Evolutionary conservation across 345 rosid species (phyloP).

Genomic region (Salix purpurea): DNA sequence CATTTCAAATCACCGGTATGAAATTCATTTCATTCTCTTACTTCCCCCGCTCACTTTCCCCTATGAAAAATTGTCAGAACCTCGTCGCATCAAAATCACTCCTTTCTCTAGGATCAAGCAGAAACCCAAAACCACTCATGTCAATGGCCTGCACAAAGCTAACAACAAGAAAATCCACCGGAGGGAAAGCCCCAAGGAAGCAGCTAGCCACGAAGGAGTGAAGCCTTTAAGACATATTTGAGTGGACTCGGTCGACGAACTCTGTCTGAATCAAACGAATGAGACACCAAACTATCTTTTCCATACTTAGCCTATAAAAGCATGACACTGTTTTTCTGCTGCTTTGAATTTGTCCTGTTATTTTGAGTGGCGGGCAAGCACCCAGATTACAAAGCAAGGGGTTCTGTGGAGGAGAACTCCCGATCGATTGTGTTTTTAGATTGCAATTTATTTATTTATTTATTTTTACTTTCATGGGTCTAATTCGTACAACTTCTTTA

Average conservation of each 20-base stretch:
- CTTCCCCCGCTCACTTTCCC: background rate
- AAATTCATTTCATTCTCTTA: background rate
- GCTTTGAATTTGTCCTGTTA: too few species aligned
- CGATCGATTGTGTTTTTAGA: too few species aligned
- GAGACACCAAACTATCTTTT: constrained; percentile 51
- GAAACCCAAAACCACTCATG: background rate
- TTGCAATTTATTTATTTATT: too few species aligned
- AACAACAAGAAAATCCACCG: constrained; percentile 21
- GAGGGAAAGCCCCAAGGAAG: constrained; percentile 21
- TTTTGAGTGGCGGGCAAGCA: too few species aligned
- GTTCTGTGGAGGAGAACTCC: too few species aligned
- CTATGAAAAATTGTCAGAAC: constrained; percentile 1
- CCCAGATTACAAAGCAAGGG: too few species aligned
- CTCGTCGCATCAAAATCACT: too few species aligned
- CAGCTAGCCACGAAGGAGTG: constrained; percentile 24
- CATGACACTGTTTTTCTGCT: too few species aligned
- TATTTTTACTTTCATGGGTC: too few species aligned
- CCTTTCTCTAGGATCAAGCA: background rate
- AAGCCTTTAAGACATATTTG: constrained; percentile 14
- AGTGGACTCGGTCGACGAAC: constrained; percentile 74
- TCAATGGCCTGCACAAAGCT: constrained; percentile 25
- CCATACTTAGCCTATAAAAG: too few species aligned
- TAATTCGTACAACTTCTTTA: too few species aligned
- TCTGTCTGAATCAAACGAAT: constrained; percentile 70
- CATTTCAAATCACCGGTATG: background rate